Base-by-base conservation (phyloP, 306 rosid genomes). In the Quercus alba region DNA sequence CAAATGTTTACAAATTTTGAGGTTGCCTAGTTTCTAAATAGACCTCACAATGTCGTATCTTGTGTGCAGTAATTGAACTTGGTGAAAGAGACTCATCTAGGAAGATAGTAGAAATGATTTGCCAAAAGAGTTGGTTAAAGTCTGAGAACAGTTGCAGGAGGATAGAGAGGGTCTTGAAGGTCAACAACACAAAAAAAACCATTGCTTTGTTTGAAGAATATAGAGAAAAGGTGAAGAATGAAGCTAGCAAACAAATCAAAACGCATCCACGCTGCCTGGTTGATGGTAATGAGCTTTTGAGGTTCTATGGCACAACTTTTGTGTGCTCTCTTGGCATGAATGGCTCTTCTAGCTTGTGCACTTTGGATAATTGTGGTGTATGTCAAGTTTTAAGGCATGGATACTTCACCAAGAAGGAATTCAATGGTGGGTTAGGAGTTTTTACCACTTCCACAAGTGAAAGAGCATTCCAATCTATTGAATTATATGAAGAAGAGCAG, bases 251-350 rank as follows among this genome's bases (percentile, higher is more conserved):
- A 57, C 73, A 71, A 19, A 71, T 74, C 8, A 81, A 76, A 62
- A 82, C 81, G 58, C 85, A 84, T 49, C 87, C 90, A 0, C 94
- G 91, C 75, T 92, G 97, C 59, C 51, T 87, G 14, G 94, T 75
- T 8, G 91, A 92, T 78, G 97, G 97, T 35, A 88, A 92, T 64
- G 94, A 92, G 75, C 88, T 90, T 57, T 73, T 92, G 56, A 87
- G 90, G 86, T 92, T 90, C 80, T 86, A 90, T 67, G 90, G 91
- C 80, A 84, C 97, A 44, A 84, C 84, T 8, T 25, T 90, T 75
- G 84, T 87, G 57, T 92, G 97, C 61, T 81, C 97, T 28, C 86
- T 90, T 5, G 91, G 86, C 20, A 26, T 7, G 31, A 76, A 84
- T 11, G 81, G 75, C 70, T 87, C 82, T 58, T 73, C 77, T 38